Base-by-base conservation (phyloP, 2,329 filamentous ascomycete species). In the Colletotrichum tropicicola region DNA sequence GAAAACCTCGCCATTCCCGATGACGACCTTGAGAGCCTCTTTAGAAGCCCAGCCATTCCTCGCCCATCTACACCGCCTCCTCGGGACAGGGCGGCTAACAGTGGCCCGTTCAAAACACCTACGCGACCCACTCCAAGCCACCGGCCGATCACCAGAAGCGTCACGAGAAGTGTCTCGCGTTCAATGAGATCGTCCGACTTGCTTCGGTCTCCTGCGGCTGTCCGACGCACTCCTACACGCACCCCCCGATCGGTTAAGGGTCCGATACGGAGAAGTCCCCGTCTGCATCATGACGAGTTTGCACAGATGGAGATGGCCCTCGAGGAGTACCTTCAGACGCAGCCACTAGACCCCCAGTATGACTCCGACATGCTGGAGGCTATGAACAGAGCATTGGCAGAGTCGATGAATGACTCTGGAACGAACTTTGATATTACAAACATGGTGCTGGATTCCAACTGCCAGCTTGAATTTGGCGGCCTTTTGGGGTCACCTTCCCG, bases 21-120 rank as follows among this genome's bases (percentile, higher is more conserved):
- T 37, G 85, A 89, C 66, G 84, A 86, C 35, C 75, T 92, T 6
- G 85, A 88, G 41, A 82, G 85, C 52, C 83, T 96, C 5, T 94
- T 96, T 70, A 89, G 90, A 60, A 90, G 80, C 72, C 85, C 77
- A 67, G 80, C 79, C 59, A 58, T 69, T 27, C 67, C 73, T 69
- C 74, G 83, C 70, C 82, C 78, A 55, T 89, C 80, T 55, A 89
- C 82, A 4, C 87, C 83, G 65, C 83, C 83, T 64, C 86, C 85
- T 5, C 82, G 77, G 43, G 70, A 75, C 5, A 85, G 83, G 73
- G 78, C 81, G 60, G 76, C 80, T 35, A 81, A 80, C 53, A 78
- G 78, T 37, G 79, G 76, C 5, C 74, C 77, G 2, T 87, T 89
- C 74, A 89, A 89, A 74, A 91, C 89, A 3, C 88, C 89, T 1